Evolutionary conservation across 176 grass and related monocot genomes (phyloP).

Genomic region (Aechmea fasciata): DNA sequence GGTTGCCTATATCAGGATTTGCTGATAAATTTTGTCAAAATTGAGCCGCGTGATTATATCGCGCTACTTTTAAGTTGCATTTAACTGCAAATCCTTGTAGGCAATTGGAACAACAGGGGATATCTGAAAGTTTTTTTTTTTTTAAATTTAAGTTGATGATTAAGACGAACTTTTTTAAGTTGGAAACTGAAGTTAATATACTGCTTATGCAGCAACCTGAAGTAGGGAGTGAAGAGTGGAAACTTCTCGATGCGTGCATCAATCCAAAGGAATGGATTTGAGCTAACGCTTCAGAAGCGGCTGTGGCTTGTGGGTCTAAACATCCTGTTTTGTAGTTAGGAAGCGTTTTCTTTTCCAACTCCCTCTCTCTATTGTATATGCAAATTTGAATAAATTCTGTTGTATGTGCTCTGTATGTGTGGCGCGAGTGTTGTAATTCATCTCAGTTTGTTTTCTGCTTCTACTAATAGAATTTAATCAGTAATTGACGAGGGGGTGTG

Average conservation of each 20-base stretch:
- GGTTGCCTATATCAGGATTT: too few relatives aligned
- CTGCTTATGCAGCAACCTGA: constrained; percentile 55
- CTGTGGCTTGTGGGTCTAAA: background rate
- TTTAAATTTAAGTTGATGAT: background rate
- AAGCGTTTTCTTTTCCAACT: background rate
- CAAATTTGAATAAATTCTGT: background rate
- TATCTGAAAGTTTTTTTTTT: background rate
- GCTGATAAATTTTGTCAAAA: too few relatives aligned
- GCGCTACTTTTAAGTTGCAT: too few relatives aligned
- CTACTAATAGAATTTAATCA: background rate
- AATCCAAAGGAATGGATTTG: constrained; percentile 93
- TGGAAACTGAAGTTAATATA: background rate
- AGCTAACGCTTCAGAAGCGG: background rate
- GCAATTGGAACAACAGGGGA: background rate
- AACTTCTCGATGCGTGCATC: constrained; percentile 88
- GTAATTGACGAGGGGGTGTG: background rate
- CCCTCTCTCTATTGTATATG: background rate
- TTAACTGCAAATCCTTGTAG: too few relatives aligned
- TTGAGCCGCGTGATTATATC: too few relatives aligned
- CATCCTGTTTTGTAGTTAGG: background rate
- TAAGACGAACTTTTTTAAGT: too few relatives aligned
- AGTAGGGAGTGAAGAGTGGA: constrained; percentile 89
- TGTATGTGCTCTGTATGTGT: background rate
- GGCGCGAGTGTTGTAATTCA: background rate
- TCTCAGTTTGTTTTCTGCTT: background rate